A percentile compares a stretch with the other conserved stretches of the same genome.
These are phyloP conservation scores for Shiraia sp. DNA, from an alignment of 2,329 filamentous ascomycete species.

Conservation along the genomic window DNA sequence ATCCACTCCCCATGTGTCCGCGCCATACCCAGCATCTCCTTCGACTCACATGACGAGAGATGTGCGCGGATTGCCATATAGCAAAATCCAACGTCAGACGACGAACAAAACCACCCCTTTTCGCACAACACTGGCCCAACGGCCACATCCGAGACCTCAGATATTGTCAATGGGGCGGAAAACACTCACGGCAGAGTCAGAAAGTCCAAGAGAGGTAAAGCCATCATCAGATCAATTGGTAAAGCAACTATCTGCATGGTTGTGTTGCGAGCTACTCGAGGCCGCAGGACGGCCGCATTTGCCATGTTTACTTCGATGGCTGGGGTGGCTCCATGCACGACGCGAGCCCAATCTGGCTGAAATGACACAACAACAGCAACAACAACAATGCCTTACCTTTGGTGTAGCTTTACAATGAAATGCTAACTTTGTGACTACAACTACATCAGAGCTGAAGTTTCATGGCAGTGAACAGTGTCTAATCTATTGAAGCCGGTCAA, in stretches of 20 bases:
- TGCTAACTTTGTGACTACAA: slow-evolving; percentile 18
- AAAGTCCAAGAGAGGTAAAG: slow-evolving; percentile 12
- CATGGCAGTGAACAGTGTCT: slow-evolving; percentile 6
- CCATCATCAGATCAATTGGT: slow-evolving; percentile 34
- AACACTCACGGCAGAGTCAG: background rate
- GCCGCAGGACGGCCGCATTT: slow-evolving; percentile 33
- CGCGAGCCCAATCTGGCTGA: slow-evolving; percentile 29
- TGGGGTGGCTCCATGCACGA: slow-evolving; percentile 36
- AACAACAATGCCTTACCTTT: slow-evolving; percentile 32
- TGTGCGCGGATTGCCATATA: slow-evolving; percentile 42
- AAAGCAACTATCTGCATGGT: slow-evolving; percentile 35
- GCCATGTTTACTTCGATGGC: slow-evolving; percentile 40
- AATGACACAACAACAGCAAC: slow-evolving; percentile 15
- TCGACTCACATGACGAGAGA: slow-evolving; percentile 45
- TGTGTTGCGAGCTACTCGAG: slow-evolving; percentile 21
- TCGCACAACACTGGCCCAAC: slow-evolving; percentile 1
- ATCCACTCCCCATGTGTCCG: slow-evolving; percentile 39
- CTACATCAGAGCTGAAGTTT: slow-evolving; percentile 14
- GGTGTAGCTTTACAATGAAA: slow-evolving; percentile 18
- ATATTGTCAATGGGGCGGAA: slow-evolving; percentile 23
- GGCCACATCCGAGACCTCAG: background rate
- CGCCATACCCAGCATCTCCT: slow-evolving; percentile 44
- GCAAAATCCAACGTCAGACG: slow-evolving; percentile 47
- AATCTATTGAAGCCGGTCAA: slow-evolving; percentile 35
- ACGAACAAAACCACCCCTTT: slow-evolving; percentile 15